phyloP scores from a whole-genome alignment of 1,284 basidiomycete genomes.

The Pterulicium gracile region DNA sequence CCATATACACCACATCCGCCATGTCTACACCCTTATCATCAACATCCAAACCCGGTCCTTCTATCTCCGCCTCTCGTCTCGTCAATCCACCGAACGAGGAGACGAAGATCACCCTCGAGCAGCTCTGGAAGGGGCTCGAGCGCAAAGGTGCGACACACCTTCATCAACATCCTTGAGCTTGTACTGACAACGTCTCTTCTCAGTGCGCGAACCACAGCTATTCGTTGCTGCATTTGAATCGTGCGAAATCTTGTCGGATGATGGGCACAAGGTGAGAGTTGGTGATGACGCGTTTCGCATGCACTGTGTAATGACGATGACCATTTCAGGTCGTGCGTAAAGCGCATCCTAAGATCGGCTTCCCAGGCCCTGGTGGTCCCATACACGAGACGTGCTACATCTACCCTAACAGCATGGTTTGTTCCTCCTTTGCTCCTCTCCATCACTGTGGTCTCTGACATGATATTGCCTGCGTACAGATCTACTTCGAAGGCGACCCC shows the following conservation, averaged over 20 bases:
- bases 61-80: conserved; percentile 17
- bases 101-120: conserved; percentile 17
- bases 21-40: too few relatives aligned
- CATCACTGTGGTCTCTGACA: background rate
- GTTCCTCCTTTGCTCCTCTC: too few relatives aligned
- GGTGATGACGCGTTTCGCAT: background rate
- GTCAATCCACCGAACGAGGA: conserved; percentile 19
- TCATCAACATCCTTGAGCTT: too few relatives aligned
- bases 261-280: conserved; percentile 19
- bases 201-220: conserved; percentile 16
- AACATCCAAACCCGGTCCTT: too few relatives aligned
- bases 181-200: too few relatives aligned
- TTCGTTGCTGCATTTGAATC: conserved; percentile 19
- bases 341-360: conserved; percentile 5
- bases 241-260: conserved; percentile 17
- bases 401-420: conserved; percentile 17
- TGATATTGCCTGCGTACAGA: conserved; percentile 10
- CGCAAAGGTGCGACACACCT: conserved; percentile 17
- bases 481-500: conserved; percentile 19
- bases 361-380: conserved; percentile 11
- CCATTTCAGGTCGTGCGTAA: background rate
- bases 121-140: conserved; percentile 23
- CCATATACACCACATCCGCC: too few relatives aligned
- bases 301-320: background rate
- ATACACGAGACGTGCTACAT: conserved; percentile 15